Conservation (phyloP, 2,329 filamentous ascomycete species). For the Myriosclerotinia duriaeana region DNA sequence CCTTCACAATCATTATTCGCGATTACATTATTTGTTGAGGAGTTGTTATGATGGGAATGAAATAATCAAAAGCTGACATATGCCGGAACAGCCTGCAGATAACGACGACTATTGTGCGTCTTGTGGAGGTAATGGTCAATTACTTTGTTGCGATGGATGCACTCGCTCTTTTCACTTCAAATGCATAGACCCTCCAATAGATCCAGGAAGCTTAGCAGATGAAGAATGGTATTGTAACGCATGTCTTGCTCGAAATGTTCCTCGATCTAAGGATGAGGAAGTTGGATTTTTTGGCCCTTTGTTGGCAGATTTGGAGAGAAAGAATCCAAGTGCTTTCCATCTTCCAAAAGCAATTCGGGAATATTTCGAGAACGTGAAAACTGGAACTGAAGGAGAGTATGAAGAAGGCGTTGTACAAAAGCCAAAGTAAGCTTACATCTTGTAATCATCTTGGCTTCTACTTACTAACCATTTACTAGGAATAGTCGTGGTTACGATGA, state of each 20-base stretch:
- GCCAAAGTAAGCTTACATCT: slow-evolving; percentile 55
- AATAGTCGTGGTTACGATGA: slow-evolving; percentile 58
- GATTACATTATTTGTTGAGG: slow-evolving; percentile 26
- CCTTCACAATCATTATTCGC: slow-evolving; percentile 30
- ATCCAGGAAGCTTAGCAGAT: slow-evolving; percentile 58
- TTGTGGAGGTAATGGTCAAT: slow-evolving; percentile 78
- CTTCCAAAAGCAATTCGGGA: slow-evolving; percentile 71
- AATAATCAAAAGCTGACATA: slow-evolving; percentile 33
- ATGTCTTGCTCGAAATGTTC: slow-evolving; percentile 55
- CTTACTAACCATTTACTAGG: slow-evolving; percentile 39
- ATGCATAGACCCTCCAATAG: slow-evolving; percentile 78
- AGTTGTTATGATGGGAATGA: slow-evolving; percentile 11
- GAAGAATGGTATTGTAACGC: slow-evolving; percentile 80
- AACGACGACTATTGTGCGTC: slow-evolving; percentile 90
- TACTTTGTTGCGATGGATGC: slow-evolving; percentile 94
- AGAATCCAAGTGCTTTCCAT: slow-evolving; percentile 69
- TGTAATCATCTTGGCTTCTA: slow-evolving; percentile 19
- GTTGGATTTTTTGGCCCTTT: slow-evolving; percentile 61
- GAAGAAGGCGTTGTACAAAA: slow-evolving; percentile 61
- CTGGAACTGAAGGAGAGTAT: slow-evolving; percentile 76
- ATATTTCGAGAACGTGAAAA: slow-evolving; percentile 76
- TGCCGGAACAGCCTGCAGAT: slow-evolving; percentile 51
- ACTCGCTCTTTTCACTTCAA: slow-evolving; percentile 84
- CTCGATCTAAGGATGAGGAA: slow-evolving; percentile 42
- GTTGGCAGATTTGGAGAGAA: slow-evolving; percentile 63